phyloP scores from a whole-genome alignment of 116 monocot genomes.

The Phalaenopsis hybrid region DNA sequence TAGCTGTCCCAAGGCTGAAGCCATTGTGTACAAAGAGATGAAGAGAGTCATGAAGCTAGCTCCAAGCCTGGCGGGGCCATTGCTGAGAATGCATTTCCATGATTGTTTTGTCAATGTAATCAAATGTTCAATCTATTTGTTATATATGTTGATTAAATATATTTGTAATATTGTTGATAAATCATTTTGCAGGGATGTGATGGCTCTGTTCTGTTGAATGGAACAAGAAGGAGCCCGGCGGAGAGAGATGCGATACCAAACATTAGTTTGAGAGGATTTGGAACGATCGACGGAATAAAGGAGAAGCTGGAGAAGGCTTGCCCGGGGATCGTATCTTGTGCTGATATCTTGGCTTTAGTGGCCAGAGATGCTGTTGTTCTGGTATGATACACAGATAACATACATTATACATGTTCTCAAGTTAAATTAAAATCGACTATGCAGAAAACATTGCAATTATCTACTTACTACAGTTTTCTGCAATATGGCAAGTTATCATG shows the following conservation, averaged over 20 bases:
- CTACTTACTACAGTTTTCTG: too few species aligned
- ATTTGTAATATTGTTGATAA: background rate
- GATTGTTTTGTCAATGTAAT: slow-evolving; percentile 54
- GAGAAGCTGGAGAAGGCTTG: slow-evolving; percentile 50
- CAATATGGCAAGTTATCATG: too few species aligned
- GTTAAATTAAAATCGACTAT: too few species aligned
- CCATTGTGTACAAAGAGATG: slow-evolving; percentile 32
- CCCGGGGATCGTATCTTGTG: slow-evolving; percentile 64
- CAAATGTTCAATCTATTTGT: background rate
- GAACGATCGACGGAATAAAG: slow-evolving; percentile 50
- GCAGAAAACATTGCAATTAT: too few species aligned
- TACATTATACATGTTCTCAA: too few species aligned
- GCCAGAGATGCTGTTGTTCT: slow-evolving; percentile 57
- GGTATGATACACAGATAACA: slow-evolving; percentile 12
- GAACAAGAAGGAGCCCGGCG: slow-evolving; percentile 14
- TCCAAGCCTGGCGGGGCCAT: slow-evolving; percentile 31
- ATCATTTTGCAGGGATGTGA: slow-evolving; percentile 44
- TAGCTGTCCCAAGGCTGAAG: slow-evolving; percentile 47
- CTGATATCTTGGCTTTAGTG: slow-evolving; percentile 49
- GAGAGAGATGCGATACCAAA: slow-evolving; percentile 48
- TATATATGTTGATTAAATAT: background rate
- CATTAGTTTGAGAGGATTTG: slow-evolving; percentile 39
- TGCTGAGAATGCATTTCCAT: slow-evolving; percentile 62
- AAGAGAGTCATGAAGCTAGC: slow-evolving; percentile 21
- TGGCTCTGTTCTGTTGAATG: slow-evolving; percentile 50